These are phyloP conservation scores for Aphanoascus verrucosus DNA, from an alignment of 2,329 filamentous ascomycete genomes.

Conservation along the genomic window DNA sequence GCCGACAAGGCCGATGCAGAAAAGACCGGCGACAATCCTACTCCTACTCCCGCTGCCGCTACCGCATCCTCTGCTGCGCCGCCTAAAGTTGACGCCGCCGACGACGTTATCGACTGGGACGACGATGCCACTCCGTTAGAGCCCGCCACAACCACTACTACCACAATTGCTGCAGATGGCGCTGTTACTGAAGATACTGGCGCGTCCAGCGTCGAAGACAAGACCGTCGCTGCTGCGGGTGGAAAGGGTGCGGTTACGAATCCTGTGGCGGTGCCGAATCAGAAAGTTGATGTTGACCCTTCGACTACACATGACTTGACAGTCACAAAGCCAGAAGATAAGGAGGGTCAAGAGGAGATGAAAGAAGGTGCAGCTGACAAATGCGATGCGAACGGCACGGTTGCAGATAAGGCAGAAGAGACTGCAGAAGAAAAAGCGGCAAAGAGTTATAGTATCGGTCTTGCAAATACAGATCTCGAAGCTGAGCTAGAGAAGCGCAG, in stretches of 20 bases:
- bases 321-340: conserved; percentile 24
- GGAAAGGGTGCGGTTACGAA: conserved; percentile 31
- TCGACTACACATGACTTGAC: conserved; percentile 31
- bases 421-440: conserved; percentile 21
- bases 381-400: conserved; percentile 13
- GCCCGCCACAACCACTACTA: conserved; percentile 18
- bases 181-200: conserved; percentile 20
- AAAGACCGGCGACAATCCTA: conserved; percentile 10
- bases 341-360: not conserved
- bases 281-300: conserved; percentile 29
- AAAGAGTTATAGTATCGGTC: conserved; percentile 32
- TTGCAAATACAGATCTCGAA: conserved; percentile 37
- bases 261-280: conserved; percentile 32
- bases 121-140: conserved; percentile 28
- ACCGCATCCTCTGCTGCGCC: conserved; percentile 12
- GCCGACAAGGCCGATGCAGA: conserved; percentile 36
- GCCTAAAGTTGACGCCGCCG: conserved; percentile 18
- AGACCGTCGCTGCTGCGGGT: conserved; percentile 29
- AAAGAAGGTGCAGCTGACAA: conserved; percentile 14
- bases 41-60: conserved; percentile 5
- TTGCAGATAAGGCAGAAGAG: conserved; percentile 17
- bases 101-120: conserved; percentile 39
- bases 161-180: conserved; percentile 20
- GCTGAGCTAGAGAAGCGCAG: conserved; percentile 40
- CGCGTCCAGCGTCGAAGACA: not conserved